Evolutionary conservation across 768 basidiomycete species (phyloP), one percentile per base, ranked within the genome.

Genomic region (Amanita thiersii): DNA sequence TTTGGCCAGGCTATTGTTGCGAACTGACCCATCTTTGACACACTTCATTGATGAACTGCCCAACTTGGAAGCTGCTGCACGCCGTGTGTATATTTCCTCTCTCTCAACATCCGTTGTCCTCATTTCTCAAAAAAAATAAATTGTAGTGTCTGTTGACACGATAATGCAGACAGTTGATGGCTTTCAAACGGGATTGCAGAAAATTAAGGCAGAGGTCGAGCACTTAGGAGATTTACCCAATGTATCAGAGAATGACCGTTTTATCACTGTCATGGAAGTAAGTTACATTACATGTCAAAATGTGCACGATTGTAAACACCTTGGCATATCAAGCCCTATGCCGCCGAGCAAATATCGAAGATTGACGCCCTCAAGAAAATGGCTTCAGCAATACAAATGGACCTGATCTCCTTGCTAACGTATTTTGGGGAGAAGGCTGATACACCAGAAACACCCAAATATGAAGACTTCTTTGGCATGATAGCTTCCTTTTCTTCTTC

Each of bases 381-480:
- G 72, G 70, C 72, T 2, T 46, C 44, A 1, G 58, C 70, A 2
- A 59, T 94, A 14, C 74, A 80, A 15, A 57, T 52, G 3, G 86
- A 90, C 43, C 59, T 93, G 3, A 63, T 62, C 15, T 68, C 69
- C 2, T 47, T 91, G 18, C 62, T 87, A 5, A 44, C 52, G 0
- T 96, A 85, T 63, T 94, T 81, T 53, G 90, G 90, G 4, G 89
- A 94, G 56, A 69, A 69, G 40, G 73, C 78, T 1, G 73, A 79
- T 38, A 64, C 74, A 0, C 66, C 75, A 0, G 78, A 87, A 11
- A 66, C 77, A 1, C 70, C 72, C 2, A 88, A 82, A 52, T 75
- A 85, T 0, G 92, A 93, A 56, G 84, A 86, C 47, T 79, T 96
- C 54, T 93, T 96, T 51, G 74, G 71, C 0, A 60, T 81, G 41